Conservation (phyloP, 2,329 filamentous ascomycete genomes). For the Ophiostoma novo-ulmi region DNA sequence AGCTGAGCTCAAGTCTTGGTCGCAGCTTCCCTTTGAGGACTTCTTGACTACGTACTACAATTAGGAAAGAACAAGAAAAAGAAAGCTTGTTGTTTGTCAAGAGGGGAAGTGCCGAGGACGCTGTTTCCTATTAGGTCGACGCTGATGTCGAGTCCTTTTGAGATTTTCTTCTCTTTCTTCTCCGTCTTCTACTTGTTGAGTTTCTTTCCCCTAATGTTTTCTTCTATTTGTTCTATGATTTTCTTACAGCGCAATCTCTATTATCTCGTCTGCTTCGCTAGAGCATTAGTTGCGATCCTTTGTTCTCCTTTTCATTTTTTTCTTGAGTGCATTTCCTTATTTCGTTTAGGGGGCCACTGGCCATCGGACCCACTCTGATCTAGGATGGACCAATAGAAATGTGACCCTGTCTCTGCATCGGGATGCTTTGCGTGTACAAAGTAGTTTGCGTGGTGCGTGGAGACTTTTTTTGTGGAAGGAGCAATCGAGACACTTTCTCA, state of each 20-base stretch:
- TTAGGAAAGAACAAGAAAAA: conserved; percentile 5
- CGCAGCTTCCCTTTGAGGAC: not conserved
- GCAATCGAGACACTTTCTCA: not conserved
- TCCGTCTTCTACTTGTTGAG: not conserved
- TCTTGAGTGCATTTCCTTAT: conserved; percentile 7
- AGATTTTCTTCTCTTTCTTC: not conserved
- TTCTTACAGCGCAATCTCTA: not conserved
- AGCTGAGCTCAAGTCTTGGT: not conserved
- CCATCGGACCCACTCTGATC: not conserved
- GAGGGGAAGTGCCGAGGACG: conserved; percentile 10
- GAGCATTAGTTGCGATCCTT: not conserved
- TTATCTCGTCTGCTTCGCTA: not conserved
- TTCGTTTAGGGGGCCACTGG: not conserved
- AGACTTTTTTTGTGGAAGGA: not conserved
- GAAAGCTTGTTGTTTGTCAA: not conserved
- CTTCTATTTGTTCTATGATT: not conserved
- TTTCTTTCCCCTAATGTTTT: not conserved
- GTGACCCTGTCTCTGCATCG: not conserved
- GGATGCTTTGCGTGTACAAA: not conserved
- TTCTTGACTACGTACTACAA: conserved; percentile 6
- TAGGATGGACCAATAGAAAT: not conserved
- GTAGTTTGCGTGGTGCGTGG: too few species aligned
- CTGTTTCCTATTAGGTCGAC: conserved; percentile 6
- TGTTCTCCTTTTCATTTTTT: conserved; percentile 1
- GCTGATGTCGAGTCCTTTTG: not conserved